Base-by-base conservation (phyloP, 768 basidiomycete genomes). In the Pisolithus marmoratus region DNA sequence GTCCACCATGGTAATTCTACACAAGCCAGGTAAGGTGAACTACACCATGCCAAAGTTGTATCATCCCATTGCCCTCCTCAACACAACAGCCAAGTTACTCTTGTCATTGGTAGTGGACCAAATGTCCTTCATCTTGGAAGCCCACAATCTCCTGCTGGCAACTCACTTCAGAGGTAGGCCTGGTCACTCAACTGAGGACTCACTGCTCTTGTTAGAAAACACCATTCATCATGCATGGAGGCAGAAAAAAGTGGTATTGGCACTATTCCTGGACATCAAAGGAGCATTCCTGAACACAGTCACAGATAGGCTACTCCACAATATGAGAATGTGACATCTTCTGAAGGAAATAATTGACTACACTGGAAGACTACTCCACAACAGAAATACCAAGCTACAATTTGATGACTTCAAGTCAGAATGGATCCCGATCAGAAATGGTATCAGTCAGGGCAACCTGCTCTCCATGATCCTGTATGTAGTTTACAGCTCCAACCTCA, bases 1-100 rank as follows among this genome's bases (percentile, higher is more conserved):
- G n/a, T n/a, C n/a, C n/a, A n/a, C n/a, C n/a, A 71, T 65, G 4
- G 53, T 68, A 0, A 61, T 73, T 0, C 56, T 74, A 0, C 46
- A 62, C 0, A 77, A 78, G 52, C 73, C 72, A 0, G 69, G 69
- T 0, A 67, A 68, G 34, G 46, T 63, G 0, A 54, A 65, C 52
- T 77, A 78, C 53, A 50, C 59, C 0, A 24, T 60, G 0, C 50
- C 74, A 0, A 70, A 68, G 23, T 63, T 72, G 0, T 72, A 72
- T 41, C 48, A 68, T 0, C 76, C 73, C 0, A 73, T 78, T 4
- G 67, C 65, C 0, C 67, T 76, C 0, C 57, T 73, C 5, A 58
- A 70, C 41, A 67, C 65, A 0, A 51, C 64, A 0, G 62, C 53
- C 0, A 75, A 75, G 48, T 20, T 69, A 2, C 64, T 69, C 1